Percentiles rank a stretch among this genome's conserved stretches.
phyloP scores from a whole-genome alignment of 495 filamentous ascomycete species.

The Cercophora samala region DNA sequence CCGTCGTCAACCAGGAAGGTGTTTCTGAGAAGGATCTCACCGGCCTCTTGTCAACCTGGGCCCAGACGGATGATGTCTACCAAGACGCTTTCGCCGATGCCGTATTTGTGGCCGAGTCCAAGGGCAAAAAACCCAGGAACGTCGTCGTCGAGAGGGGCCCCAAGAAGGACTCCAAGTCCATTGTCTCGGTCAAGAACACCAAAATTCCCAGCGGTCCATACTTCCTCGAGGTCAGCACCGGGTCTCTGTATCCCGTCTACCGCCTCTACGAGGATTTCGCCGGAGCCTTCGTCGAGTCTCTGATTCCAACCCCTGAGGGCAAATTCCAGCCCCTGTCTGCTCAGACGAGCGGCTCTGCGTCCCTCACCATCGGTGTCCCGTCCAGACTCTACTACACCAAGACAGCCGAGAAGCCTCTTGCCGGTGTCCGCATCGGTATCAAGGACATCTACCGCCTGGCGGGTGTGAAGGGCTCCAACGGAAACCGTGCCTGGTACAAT shows the following conservation, averaged over 20 bases:
- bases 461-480: constrained; percentile 52
- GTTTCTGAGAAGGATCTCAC: constrained; percentile 25
- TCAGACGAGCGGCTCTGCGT: constrained; percentile 28
- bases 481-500: constrained; percentile 55
- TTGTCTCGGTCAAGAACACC: constrained; percentile 22
- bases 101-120: constrained; percentile 24
- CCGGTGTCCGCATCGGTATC: constrained; percentile 54
- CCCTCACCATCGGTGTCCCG: constrained; percentile 43
- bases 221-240: constrained; percentile 42
- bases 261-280: constrained; percentile 44
- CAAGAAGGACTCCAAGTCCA: constrained; percentile 16
- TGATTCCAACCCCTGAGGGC: constrained; percentile 38
- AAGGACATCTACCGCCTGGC: constrained; percentile 62
- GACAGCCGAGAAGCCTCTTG: constrained; percentile 41
- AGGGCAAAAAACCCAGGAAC: constrained; percentile 3
- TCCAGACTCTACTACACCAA: constrained; percentile 53
- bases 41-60: constrained; percentile 31
- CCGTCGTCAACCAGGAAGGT: constrained; percentile 33
- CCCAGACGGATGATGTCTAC: constrained; percentile 43
- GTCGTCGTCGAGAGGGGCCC: constrained; percentile 9
- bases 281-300: constrained; percentile 37
- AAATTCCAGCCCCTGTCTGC: constrained; percentile 40
- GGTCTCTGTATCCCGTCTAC: constrained; percentile 39
- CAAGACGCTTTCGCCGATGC: constrained; percentile 37
- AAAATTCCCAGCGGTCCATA: constrained; percentile 47